A percentile compares a stretch with the other conserved stretches of the same genome.
These are phyloP conservation scores for Isoetes engelmannii DNA, from an alignment of 83 land plant genomes.

Conservation along the genomic window DNA sequence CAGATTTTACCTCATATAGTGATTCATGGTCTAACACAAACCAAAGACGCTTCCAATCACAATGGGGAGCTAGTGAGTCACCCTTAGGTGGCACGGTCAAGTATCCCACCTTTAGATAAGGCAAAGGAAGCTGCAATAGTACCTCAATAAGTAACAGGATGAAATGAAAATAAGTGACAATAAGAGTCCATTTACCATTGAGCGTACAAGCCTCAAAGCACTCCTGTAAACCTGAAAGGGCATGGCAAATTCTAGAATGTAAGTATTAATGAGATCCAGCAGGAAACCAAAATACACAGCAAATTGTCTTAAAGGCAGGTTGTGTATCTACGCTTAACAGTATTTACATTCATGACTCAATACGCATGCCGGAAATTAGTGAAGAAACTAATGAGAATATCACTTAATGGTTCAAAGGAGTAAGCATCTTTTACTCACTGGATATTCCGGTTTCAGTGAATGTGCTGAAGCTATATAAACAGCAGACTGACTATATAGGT, in stretches of 20 bases:
- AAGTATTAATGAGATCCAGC: too few species aligned
- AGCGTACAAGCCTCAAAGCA: constrained; percentile 87
- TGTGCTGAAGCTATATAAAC: constrained; percentile 97
- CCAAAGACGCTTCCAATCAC: constrained; percentile 75
- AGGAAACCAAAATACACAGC: too few species aligned
- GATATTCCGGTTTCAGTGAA: constrained; percentile 88
- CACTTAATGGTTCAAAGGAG: too few species aligned
- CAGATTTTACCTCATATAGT: constrained; percentile 60
- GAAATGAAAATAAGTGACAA: too few species aligned
- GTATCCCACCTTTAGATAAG: constrained; percentile 80
- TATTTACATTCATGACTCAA: too few species aligned
- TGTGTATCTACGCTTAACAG: too few species aligned
- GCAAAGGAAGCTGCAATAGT: constrained; percentile 70
- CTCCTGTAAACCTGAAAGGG: constrained; percentile 68
- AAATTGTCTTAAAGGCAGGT: too few species aligned
- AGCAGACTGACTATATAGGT: constrained; percentile 85
- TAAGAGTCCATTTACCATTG: constrained; percentile 51
- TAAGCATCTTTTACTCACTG: constrained; percentile 33
- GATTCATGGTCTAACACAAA: constrained; percentile 93
- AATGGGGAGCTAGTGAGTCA: constrained; percentile 73
- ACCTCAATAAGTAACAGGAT: neutral
- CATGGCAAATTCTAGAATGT: neutral
- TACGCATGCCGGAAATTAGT: too few species aligned
- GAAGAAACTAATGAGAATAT: too few species aligned
- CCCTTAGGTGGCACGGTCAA: constrained; percentile 77